phyloP scores from a whole-genome alignment of 345 rosid genomes.

The Xanthoceras sorbifolium region DNA sequence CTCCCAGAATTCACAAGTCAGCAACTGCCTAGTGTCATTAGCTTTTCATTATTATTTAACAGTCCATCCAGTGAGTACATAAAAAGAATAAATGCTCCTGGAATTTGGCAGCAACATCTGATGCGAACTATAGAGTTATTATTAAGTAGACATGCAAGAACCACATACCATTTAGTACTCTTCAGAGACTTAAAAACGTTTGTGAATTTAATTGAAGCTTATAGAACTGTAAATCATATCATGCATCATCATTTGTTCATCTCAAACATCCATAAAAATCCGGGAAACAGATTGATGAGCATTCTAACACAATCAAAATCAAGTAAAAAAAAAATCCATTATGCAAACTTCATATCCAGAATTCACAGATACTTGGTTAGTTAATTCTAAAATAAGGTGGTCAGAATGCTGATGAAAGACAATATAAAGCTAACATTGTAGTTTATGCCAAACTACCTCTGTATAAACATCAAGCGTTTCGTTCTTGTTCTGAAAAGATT shows the following conservation, averaged over 20 bases:
- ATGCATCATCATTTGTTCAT: not conserved
- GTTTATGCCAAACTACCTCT: constrained; percentile 54
- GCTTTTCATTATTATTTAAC: not conserved
- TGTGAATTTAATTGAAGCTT: not conserved
- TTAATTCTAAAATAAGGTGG: not conserved
- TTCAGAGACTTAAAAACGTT: not conserved
- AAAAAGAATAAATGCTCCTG: not conserved
- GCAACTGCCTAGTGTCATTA: not conserved
- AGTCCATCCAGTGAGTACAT: not conserved
- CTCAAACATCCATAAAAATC: not conserved
- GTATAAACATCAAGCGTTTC: constrained; percentile 62
- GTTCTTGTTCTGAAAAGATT: constrained; percentile 71
- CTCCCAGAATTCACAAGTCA: not conserved
- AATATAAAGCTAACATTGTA: constrained; percentile 8
- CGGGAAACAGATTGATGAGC: not conserved
- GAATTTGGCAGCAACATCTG: not conserved
- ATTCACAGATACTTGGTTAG: constrained; percentile 6
- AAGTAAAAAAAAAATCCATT: not conserved
- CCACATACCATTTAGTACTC: not conserved
- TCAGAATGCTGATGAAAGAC: constrained; percentile 12
- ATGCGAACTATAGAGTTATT: not conserved
- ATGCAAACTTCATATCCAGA: not conserved
- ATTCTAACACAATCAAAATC: not conserved
- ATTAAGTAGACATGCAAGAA: not conserved
- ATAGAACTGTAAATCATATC: not conserved